Evolutionary conservation across 108 stramenopile species (phyloP).

Genomic region (Thalassiosira profunda): DNA sequence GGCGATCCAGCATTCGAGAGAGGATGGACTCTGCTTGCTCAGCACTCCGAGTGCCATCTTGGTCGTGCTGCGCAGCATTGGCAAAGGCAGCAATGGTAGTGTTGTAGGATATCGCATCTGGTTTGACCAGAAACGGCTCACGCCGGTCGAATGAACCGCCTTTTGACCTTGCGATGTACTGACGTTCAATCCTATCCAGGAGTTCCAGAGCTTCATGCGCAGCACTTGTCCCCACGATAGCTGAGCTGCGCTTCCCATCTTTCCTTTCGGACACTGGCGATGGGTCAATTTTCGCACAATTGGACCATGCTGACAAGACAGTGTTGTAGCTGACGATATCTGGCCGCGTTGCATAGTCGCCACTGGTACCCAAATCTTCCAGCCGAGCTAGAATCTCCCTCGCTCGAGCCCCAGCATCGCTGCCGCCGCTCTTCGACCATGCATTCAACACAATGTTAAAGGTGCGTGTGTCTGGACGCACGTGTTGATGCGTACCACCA

Average conservation of each 20-base stretch:
- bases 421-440: constrained; percentile 25
- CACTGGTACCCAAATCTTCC: constrained; percentile 7
- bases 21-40: constrained; percentile 15
- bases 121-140: constrained; percentile 13
- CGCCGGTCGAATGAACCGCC: no score
- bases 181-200: constrained; percentile 16
- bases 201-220: constrained; percentile 30
- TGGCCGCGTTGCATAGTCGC: constrained; percentile 5
- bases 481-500: constrained; percentile 25
- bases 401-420: constrained; percentile 19
- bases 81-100: constrained; percentile 44
- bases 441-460: constrained; percentile 45
- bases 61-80: constrained; percentile 26
- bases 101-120: constrained; percentile 40
- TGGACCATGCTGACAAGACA: constrained; percentile 44
- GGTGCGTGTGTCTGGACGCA: constrained; percentile 39
- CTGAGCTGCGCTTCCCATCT: no score
- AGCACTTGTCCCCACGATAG: constrained; percentile 27
- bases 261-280: not conserved
- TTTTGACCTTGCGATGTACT: no score
- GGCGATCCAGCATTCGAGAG: constrained; percentile 14
- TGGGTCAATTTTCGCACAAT: constrained; percentile 14
- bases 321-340: constrained; percentile 40
- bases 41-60: constrained; percentile 17
- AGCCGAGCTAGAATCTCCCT: constrained; percentile 14